Base-by-base conservation (phyloP, 2,329 filamentous ascomycete species). In the Beauveria rudraprayagi region DNA sequence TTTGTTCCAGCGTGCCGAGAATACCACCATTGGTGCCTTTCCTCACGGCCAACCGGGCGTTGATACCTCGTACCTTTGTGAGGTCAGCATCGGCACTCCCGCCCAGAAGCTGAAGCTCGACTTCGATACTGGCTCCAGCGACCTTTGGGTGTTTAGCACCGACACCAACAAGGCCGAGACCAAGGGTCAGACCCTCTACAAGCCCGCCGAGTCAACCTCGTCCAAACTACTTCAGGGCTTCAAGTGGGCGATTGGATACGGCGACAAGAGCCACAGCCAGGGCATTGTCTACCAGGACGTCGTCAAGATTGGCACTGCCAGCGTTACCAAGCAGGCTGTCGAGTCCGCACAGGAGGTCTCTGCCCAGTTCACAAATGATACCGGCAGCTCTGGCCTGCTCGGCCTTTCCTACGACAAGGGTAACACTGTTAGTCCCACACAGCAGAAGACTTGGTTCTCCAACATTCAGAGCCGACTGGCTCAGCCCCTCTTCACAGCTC, bases 401-500 rank as follows among this genome's bases (percentile, higher is more conserved):
- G 78, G 78, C 7, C 70, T 80, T 6, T 77, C 71, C 3, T 78
- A 80, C 58, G 71, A 71, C 63, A 65, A 59, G 26, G 68, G 78
- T 59, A 80, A 80, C 68, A 76, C 73, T 1, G 75, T 79, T 37
- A 50, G 54, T 47, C 77, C 77, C 5, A 65, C 58, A 2, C 63
- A 70, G 60, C 77, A 80, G 64, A 74, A 74, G 62, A 80, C 77
- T 0, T 80, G 78, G 57, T 76, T 76, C 61, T 71, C 72, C 56
- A 76, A 71, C 30, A 68, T 69, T 30, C 56, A 60, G 19, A 40
- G 61, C 0, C 61, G 56, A n/a, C 64, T 72, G 3, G 56, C 63
- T 9, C 30, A 57, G 1, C 60, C 63, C 1, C 75, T 92, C 46
- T 89, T 92, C 74, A 90, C 88, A 0, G 88, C 86, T 26, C 81